A percentile compares a stretch with the other conserved stretches of the same genome.
Conservation (phyloP, 2,329 filamentous ascomycete genomes). For the Pseudomassariella vexata region DNA sequence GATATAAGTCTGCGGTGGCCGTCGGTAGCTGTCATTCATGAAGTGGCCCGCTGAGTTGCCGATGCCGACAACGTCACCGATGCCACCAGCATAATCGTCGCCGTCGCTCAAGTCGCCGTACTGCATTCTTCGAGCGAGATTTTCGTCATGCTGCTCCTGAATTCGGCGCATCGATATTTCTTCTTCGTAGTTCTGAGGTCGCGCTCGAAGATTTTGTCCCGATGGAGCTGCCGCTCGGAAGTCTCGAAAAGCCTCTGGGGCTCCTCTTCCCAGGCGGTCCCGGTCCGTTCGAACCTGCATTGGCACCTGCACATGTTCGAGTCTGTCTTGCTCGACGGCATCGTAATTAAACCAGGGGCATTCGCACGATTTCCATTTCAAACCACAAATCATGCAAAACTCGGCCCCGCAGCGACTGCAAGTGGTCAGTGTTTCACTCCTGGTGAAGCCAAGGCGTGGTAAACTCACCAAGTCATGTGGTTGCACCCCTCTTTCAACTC, state of each 20-base stretch:
- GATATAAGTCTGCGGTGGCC: conserved; percentile 29
- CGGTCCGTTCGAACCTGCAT: conserved; percentile 27
- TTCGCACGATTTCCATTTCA: conserved; percentile 76
- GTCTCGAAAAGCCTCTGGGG: conserved; percentile 16
- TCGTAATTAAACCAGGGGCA: conserved; percentile 76
- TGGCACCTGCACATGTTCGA: conserved; percentile 47
- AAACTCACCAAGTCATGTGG: conserved; percentile 75
- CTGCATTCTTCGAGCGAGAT: conserved; percentile 30
- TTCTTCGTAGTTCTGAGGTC: conserved; percentile 37
- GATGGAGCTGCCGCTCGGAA: conserved; percentile 18
- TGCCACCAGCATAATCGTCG: conserved; percentile 30
- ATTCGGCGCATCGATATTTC: conserved; percentile 38
- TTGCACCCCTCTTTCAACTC: conserved; percentile 80
- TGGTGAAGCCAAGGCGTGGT: not conserved
- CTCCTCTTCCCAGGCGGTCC: conserved; percentile 24
- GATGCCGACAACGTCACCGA: conserved; percentile 33
- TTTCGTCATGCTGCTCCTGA: conserved; percentile 41
- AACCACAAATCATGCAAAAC: conserved; percentile 82
- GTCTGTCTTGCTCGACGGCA: conserved; percentile 43
- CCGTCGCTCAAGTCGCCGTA: conserved; percentile 30
- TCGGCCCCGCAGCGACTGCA: conserved; percentile 67
- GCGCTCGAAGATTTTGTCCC: conserved; percentile 14
- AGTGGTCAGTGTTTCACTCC: conserved; percentile 15
- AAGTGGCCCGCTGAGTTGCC: conserved; percentile 52
- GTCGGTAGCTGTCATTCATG: conserved; percentile 54